Conservation (phyloP, 306 rosid genomes). For the Alnus rubra region DNA sequence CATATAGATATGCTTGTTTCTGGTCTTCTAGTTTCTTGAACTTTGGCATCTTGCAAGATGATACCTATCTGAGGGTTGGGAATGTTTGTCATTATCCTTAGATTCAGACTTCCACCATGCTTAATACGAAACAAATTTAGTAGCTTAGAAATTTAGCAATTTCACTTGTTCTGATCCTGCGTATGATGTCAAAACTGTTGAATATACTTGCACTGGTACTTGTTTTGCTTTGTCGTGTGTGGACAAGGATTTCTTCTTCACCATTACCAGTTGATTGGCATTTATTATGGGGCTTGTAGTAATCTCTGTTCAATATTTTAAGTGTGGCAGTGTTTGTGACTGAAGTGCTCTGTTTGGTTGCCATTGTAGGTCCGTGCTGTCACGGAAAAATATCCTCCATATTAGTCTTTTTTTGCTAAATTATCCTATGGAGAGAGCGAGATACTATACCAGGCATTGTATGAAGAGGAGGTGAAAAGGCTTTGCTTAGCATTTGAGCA, state of each 20-base stretch:
- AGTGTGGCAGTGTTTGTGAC: slow-evolving; percentile 27
- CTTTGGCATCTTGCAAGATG: background rate
- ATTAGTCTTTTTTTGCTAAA: slow-evolving; percentile 84
- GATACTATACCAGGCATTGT: slow-evolving; percentile 97
- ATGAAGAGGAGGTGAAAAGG: slow-evolving; percentile 99
- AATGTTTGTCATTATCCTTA: background rate
- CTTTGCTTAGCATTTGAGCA: slow-evolving; percentile 95
- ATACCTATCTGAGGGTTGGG: background rate
- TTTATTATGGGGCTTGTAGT: background rate
- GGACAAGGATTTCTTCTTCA: background rate
- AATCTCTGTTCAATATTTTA: slow-evolving; percentile 15
- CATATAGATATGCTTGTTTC: background rate
- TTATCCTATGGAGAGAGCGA: slow-evolving; percentile 94
- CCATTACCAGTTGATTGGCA: background rate
- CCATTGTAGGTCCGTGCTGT: slow-evolving; percentile 73
- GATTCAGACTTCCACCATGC: slow-evolving; percentile 5
- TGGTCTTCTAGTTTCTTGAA: slow-evolving; percentile 2
- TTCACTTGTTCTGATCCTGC: background rate
- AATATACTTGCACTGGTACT: background rate
- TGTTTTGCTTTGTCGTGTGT: slow-evolving; percentile 2
- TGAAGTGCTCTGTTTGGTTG: slow-evolving; percentile 23
- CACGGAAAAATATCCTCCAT: slow-evolving; percentile 93
- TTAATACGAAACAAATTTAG: background rate
- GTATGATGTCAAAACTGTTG: background rate
- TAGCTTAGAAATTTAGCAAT: background rate